Evolutionary conservation across 495 filamentous ascomycete species (phyloP).

Genomic region (Hyaloscypha bicolor): DNA sequence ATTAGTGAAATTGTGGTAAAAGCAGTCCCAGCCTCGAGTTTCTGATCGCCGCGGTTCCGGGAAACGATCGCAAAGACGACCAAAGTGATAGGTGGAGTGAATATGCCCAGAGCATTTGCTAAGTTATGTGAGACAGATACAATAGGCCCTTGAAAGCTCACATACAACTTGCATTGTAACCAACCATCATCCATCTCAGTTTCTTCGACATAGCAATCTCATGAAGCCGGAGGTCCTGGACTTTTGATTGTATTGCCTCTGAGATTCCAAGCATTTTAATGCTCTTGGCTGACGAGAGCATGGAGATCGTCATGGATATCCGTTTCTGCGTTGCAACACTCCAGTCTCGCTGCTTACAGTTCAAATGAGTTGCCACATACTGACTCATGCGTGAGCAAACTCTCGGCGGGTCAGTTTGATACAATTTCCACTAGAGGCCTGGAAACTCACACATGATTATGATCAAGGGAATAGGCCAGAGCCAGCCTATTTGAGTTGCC

Average conservation of each 20-base stretch:
- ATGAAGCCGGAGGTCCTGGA: constrained; percentile 54
- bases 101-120: constrained; percentile 38
- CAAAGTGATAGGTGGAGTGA: constrained; percentile 44
- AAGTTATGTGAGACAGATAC: not conserved
- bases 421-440: not conserved
- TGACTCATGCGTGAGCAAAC: constrained; percentile 46
- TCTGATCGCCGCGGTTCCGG: constrained; percentile 7
- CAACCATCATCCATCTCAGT: constrained; percentile 49
- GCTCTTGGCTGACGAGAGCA: constrained; percentile 59
- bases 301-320: constrained; percentile 51
- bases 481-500: constrained; percentile 57
- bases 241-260: constrained; percentile 37
- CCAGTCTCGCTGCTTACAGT: constrained; percentile 51
- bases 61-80: constrained; percentile 41
- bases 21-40: constrained; percentile 29
- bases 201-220: constrained; percentile 58
- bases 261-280: constrained; percentile 66
- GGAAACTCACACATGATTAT: constrained; percentile 52
- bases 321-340: constrained; percentile 54
- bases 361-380: constrained; percentile 49
- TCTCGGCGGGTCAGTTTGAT: constrained; percentile 3
- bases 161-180: constrained; percentile 47
- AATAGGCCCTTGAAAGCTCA: not conserved
- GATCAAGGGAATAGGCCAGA: constrained; percentile 56
- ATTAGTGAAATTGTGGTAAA: constrained; percentile 45